Conservation (phyloP, 176 grass and related monocot species). For the Triticum aestivum region IWGSC_CS_RefSeq_v2.1 NC_057797.1:105475010-105475509, state of each 20-base stretch:
- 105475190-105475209: not conserved
- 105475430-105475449: no score
- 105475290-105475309: not conserved
- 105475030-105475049: not conserved
- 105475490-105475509: no score
- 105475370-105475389: no score
- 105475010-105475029: constrained; percentile 31
- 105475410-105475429: no score
- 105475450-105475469: no score
- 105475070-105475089: constrained; percentile 15
- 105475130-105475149: not conserved
- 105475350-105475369: no score
- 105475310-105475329: not conserved
- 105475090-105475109: constrained; percentile 38
- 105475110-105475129: constrained; percentile 34
- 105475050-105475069: not conserved
- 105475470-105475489: no score
- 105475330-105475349: not conserved
- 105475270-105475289: not conserved
- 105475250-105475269: not conserved
- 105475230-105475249: not conserved
- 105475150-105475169: no score
- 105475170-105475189: not conserved
- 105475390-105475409: no score
- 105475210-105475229: not conserved